phyloP scores from a whole-genome alignment of 768 basidiomycete species.

The Dioszegia crocea region DNA sequence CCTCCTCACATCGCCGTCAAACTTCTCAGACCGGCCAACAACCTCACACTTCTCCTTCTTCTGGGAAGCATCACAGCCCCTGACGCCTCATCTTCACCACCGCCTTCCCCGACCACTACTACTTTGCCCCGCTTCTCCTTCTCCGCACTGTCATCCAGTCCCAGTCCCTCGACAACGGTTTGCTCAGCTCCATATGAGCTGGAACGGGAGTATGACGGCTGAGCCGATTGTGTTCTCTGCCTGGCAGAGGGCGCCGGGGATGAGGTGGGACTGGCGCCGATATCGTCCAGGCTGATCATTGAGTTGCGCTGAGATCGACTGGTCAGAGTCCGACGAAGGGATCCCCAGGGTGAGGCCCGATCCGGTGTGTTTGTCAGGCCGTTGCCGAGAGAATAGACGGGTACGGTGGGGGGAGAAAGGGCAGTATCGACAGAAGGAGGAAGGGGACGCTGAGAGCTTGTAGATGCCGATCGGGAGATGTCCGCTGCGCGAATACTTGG shows the following conservation, averaged over 20 bases:
- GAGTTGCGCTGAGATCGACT: constrained; percentile 1
- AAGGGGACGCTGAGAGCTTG: not conserved
- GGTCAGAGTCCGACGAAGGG: not conserved
- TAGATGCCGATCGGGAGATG: not conserved
- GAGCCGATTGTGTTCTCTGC: not conserved
- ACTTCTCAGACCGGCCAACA: constrained; percentile 22
- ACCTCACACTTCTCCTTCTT: constrained; percentile 27
- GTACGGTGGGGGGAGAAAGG: not conserved
- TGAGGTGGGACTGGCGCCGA: not conserved
- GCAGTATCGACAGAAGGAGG: not conserved
- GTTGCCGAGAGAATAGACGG: constrained; percentile 1
- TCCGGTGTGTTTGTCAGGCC: constrained; percentile 3
- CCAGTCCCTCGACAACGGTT: not conserved
- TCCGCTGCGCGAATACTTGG: not conserved
- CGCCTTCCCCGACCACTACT: not conserved
- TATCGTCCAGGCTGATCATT: not conserved
- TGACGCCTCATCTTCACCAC: constrained; percentile 5
- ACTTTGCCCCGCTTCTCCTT: too few relatives aligned
- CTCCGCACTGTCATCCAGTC: not conserved
- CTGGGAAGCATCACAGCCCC: constrained; percentile 10
- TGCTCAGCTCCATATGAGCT: not conserved
- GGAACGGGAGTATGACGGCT: not conserved
- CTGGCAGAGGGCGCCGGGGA: not conserved
- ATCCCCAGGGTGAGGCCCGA: not conserved
- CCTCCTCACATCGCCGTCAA: constrained; percentile 23